Conservation (phyloP, 352 stramenopile species). For the Elongisporangium undulatum region DNA sequence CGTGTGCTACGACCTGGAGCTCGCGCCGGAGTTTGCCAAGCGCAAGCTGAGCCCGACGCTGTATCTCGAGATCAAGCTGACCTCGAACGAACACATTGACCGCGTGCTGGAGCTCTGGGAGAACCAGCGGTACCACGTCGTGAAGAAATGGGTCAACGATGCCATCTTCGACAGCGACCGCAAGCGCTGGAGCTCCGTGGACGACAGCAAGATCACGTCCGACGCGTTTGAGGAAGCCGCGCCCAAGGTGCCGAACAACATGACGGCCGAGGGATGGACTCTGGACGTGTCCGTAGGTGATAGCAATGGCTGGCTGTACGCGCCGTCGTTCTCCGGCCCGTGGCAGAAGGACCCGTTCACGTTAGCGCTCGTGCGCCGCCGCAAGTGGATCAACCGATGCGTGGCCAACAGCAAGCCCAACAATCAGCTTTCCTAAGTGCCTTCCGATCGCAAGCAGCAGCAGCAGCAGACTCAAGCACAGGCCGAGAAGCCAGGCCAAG, state of each 20-base stretch:
- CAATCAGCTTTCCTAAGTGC: neutral
- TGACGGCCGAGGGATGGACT: constrained; percentile 68
- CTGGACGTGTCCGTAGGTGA: constrained; percentile 74
- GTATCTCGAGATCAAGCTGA: constrained; percentile 56
- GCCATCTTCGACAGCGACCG: constrained; percentile 52
- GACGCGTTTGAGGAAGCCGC: constrained; percentile 65
- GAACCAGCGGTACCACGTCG: constrained; percentile 75
- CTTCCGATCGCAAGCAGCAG: neutral
- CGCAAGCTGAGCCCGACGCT: constrained; percentile 53
- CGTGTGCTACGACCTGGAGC: constrained; percentile 50
- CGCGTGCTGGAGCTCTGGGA: constrained; percentile 79
- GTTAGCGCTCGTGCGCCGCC: constrained; percentile 71
- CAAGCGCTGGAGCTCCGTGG: constrained; percentile 63
- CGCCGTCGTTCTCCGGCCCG: constrained; percentile 61
- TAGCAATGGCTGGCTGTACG: constrained; percentile 84
- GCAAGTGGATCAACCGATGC: constrained; percentile 84
- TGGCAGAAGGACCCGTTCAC: constrained; percentile 77
- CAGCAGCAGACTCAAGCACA: constrained; percentile 2
- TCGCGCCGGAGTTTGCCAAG: constrained; percentile 50
- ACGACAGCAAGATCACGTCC: constrained; percentile 54
- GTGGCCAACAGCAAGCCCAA: constrained; percentile 8
- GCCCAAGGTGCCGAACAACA: constrained; percentile 46
- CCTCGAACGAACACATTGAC: constrained; percentile 43
- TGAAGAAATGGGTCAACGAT: constrained; percentile 75
- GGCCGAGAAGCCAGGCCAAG: too few relatives aligned